These are phyloP conservation scores for Elsinoe arachidis DNA, from an alignment of 2,329 filamentous ascomycete genomes.

Conservation along the genomic window DNA sequence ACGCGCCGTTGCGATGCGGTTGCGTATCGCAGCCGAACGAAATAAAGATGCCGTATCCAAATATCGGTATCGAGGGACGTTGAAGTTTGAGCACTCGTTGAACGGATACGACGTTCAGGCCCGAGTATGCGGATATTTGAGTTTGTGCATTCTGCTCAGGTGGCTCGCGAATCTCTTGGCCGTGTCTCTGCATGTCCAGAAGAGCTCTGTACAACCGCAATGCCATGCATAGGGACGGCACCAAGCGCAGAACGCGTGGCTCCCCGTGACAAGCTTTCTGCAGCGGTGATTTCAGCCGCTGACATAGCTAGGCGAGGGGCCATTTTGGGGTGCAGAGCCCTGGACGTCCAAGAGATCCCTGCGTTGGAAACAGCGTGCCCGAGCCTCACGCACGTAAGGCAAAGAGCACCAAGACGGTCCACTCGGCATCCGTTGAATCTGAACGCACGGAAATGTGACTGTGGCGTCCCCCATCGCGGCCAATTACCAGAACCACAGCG, in stretches of 20 bases:
- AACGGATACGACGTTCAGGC: not conserved
- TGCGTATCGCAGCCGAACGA: not conserved
- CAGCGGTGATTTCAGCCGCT: not conserved
- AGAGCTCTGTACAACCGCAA: not conserved
- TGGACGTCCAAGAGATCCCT: not conserved
- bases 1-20: no score
- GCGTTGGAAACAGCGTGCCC: constrained; percentile 2
- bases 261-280: not conserved
- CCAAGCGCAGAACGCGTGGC: constrained; percentile 5
- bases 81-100: not conserved
- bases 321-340: not conserved
- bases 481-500: not conserved
- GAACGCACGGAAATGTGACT: not conserved
- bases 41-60: not conserved
- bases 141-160: not conserved
- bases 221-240: not conserved
- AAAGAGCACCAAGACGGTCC: constrained; percentile 6
- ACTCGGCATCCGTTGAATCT: not conserved
- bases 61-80: not conserved
- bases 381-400: constrained; percentile 5
- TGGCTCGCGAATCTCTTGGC: constrained; percentile 1
- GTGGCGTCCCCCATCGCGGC: not conserved
- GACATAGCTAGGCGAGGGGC: not conserved
- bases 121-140: not conserved
- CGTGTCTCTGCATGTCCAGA: not conserved